Evolutionary conservation across 345 rosid genomes (phyloP).

Genomic region (Lumnitzera racemosa): DNA sequence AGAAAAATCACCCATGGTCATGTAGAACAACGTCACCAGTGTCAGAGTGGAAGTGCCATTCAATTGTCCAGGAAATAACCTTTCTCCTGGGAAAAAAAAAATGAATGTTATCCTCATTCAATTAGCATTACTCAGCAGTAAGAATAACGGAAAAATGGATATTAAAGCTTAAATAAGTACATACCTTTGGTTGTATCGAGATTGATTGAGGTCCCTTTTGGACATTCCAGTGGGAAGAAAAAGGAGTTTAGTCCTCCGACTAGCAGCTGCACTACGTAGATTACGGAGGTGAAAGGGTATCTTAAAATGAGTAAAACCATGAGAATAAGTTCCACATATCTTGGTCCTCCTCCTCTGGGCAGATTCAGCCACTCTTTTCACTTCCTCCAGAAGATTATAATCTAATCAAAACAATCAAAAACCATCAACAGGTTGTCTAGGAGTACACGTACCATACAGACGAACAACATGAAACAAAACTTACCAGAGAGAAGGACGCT

Average conservation of each 20-base stretch:
- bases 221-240: slow-evolving; percentile 73
- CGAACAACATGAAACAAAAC: neutral
- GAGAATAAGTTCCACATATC: slow-evolving; percentile 18
- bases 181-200: slow-evolving; percentile 41
- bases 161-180: neutral
- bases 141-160: neutral
- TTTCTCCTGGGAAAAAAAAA: slow-evolving; percentile 41
- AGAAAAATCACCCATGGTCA: slow-evolving; percentile 57
- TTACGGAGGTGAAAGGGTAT: slow-evolving; percentile 27
- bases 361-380: slow-evolving; percentile 71
- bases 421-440: neutral
- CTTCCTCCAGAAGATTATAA: slow-evolving; percentile 77
- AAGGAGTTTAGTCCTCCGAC: slow-evolving; percentile 48
- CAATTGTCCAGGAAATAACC: slow-evolving; percentile 76
- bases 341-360: slow-evolving; percentile 50
- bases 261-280: slow-evolving; percentile 49
- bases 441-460: too few relatives aligned
- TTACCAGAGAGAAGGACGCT: slow-evolving; percentile 71
- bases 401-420: slow-evolving; percentile 23
- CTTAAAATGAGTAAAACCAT: slow-evolving; percentile 15
- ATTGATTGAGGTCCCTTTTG: slow-evolving; percentile 56
- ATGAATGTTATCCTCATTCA: neutral
- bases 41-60: slow-evolving; percentile 79
- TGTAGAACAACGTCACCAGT: slow-evolving; percentile 34
- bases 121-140: too few relatives aligned